Conservation (phyloP, 768 basidiomycete genomes). For the Dioszegia aurantiaca region DNA sequence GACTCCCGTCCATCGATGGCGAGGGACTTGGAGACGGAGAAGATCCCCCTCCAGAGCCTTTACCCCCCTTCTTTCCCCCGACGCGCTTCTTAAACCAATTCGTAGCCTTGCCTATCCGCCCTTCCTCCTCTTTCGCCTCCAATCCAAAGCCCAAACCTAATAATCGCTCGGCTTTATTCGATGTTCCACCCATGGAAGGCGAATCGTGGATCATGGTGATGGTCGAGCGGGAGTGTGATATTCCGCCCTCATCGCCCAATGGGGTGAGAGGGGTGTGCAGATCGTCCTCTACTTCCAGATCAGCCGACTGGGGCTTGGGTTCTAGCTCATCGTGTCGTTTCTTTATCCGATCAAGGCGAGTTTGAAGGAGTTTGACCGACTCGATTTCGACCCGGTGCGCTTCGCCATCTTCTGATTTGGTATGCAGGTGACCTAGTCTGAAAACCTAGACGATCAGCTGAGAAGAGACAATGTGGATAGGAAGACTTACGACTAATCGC, state of each 20-base stretch:
- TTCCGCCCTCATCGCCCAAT: conserved; percentile 18
- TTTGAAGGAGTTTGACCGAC: conserved; percentile 52
- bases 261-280: conserved; percentile 9
- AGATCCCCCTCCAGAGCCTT: conserved; percentile 20
- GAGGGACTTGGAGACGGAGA: conserved; percentile 13
- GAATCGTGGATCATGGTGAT: conserved; percentile 50
- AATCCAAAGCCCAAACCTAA: conserved; percentile 41
- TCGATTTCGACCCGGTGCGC: conserved; percentile 49
- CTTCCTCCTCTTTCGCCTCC: conserved; percentile 18
- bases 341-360: conserved; percentile 53
- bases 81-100: conserved; percentile 49
- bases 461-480: neutral
- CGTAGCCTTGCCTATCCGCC: conserved; percentile 31
- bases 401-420: conserved; percentile 36
- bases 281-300: neutral
- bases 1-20: conserved; percentile 8
- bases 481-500: conserved; percentile 52
- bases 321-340: conserved; percentile 55
- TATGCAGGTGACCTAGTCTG: conserved; percentile 53
- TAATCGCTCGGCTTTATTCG: conserved; percentile 44
- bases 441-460: conserved; percentile 39
- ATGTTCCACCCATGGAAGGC: conserved; percentile 20
- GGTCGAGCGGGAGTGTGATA: conserved; percentile 44
- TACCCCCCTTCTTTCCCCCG: conserved; percentile 42
- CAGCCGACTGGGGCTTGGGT: conserved; percentile 33